Base-by-base conservation (phyloP, 2,329 filamentous ascomycete genomes). In the Echinosphaeria canescens region DNA sequence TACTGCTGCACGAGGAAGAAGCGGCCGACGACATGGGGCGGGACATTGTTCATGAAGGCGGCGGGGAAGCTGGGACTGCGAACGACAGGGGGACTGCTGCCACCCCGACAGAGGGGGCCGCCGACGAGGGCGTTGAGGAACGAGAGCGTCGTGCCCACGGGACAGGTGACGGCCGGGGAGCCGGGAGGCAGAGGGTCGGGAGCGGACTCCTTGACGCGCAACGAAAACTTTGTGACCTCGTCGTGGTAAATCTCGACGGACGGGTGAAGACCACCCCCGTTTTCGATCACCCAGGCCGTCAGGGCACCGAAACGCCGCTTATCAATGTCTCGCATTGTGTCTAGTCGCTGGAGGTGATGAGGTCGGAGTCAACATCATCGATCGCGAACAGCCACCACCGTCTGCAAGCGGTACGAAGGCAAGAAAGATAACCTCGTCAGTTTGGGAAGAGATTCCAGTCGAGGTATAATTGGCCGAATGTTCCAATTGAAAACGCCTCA, bases 1-100 rank as follows among this genome's bases (percentile, higher is more conserved):
- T 67, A 70, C 42, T 82, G 66, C 32, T 71, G 64, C 40, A 76
- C 56, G 5, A 82, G 54, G 34, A 76, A 73, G 45, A 80, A 74
- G 4, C 71, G 60, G 7, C 66, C 60, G 26, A 71, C 47, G 30
- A 75, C 63, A 35, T 75, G 62, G 0, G 66, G 57, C 2, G 60
- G 58, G 2, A 57, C 44, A 4, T 40, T 38, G 1, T 51, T 36
- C 25, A 74, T 43, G 34, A 76, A 67, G 2, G 40, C 39, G 0
- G 35, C 26, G 0, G 64, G 57, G 25, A 75, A 62, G 33, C 25
- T 30, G 4, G 36, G 24, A 3, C 16, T 22, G 20, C 15, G 39
- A 36, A 13, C 30, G 30, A 17, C 37, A 30, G 15, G 26, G 10
- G 15, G 33, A 24, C 15, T 40, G 33, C 10, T n/a, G n/a, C n/a